Conservation (phyloP, 371 early-diverging fungal genomes). For the Rhizopus arrhizus region DNA sequence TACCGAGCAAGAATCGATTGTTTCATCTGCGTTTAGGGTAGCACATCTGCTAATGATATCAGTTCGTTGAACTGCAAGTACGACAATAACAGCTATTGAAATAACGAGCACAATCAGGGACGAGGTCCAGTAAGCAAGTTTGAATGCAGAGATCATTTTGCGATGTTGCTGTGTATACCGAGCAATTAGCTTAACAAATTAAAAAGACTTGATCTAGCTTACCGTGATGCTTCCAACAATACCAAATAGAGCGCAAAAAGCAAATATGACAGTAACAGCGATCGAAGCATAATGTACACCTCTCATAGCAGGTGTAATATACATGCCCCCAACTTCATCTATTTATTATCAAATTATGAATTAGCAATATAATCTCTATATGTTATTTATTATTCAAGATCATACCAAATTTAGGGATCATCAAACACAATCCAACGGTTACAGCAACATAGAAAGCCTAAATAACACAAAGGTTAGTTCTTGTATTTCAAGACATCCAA, state of each 20-base stretch:
- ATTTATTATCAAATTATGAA: background rate
- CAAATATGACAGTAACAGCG: slow-evolving; percentile 27
- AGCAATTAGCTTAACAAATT: background rate
- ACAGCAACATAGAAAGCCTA: slow-evolving; percentile 24
- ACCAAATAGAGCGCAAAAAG: slow-evolving; percentile 32
- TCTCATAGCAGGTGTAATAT: slow-evolving; percentile 1
- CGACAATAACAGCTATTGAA: slow-evolving; percentile 19
- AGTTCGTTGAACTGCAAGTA: slow-evolving; percentile 15
- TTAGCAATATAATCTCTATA: too few relatives aligned
- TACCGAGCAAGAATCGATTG: slow-evolving; percentile 16
- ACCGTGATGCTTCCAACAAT: slow-evolving; percentile 34
- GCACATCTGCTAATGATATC: slow-evolving; percentile 15
- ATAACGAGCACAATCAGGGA: slow-evolving; percentile 18
- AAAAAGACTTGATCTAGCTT: slow-evolving; percentile 6
- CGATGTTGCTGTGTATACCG: slow-evolving; percentile 29
- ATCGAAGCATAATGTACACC: slow-evolving; percentile 23
- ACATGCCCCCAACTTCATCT: background rate
- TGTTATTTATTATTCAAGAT: background rate
- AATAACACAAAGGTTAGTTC: background rate
- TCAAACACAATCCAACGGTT: slow-evolving; percentile 20
- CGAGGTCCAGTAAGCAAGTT: slow-evolving; percentile 27
- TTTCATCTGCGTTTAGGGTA: slow-evolving; percentile 3
- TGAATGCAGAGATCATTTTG: slow-evolving; percentile 29
- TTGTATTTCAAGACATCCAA: background rate
- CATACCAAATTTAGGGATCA: slow-evolving; percentile 2